Evolutionary conservation across 2,329 filamentous ascomycete species (phyloP), one percentile per base, ranked within the genome.

Genomic region (Penicillium sp.): DNA sequence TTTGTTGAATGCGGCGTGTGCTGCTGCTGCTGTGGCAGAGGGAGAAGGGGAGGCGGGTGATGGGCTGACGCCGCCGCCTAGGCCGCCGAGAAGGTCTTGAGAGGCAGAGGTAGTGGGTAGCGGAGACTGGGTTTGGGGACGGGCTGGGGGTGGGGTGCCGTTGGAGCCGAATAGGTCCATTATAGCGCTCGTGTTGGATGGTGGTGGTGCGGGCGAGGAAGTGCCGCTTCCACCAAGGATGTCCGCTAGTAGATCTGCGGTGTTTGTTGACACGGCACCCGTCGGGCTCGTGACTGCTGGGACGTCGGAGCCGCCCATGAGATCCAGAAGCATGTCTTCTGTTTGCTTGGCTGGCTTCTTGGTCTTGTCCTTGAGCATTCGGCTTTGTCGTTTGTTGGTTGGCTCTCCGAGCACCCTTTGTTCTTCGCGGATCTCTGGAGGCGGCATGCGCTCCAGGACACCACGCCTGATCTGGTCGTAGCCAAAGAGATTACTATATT

Each of bases 371-470:
- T 89, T 90, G 51, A 80, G 69, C n/a, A 82, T 70, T 58, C 84
- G 81, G 49, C 83, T 76, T 64, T 78, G 79, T 67, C 87, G 85
- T 71, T 83, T 87, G 61, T 82, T 80, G 65, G 87, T 83, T 1
- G 91, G 87, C 66, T 93, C 89, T 45, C 92, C 92, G 18, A 99
- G 80, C 3, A 97, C 92, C 59, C 93, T 83, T 55, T 94, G 93
- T 71, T 96, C 91, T 71, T 99, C 94, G 63, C 93, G 91, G 67
- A 99, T 97, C 72, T 97, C 93, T 8, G 94, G 94, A 1, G 94
- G 85, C 7, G 94, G 94, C 95, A 99, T 99, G 72, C 94, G 95
- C 75, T 99, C 94, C 11, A 99, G 79, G 2, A 99, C 94, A 57
- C 94, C 94, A 59, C 83, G 84, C 55, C 93, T 86, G 56, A 99